Evolutionary conservation across 257 asterid genomes (phyloP), one percentile per base, ranked within the genome.

Genomic region (Solanum gracilifrons): DNA sequence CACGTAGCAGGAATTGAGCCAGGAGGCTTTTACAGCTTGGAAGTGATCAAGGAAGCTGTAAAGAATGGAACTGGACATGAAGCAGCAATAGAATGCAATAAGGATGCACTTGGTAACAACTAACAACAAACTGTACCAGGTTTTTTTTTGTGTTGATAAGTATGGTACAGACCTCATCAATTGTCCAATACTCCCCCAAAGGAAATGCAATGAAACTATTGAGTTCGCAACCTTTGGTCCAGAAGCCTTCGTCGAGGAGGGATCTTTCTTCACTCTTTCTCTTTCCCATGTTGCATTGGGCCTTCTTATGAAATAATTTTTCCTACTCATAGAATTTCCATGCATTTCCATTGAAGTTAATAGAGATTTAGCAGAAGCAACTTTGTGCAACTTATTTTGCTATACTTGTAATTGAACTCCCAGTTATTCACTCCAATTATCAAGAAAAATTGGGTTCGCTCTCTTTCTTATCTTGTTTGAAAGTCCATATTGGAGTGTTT

Each of bases 71-170:
- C 82, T 3, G 89, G 90, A 1, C 58, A 27, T 27, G n/a, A 11
- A 20, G 89, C 90, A 4, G 62, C 87, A 18, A 62, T 92, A 74
- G 75, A 92, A 69, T 90, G 92, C 92, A 92, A 90, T 32, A 23
- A 6, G 8, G 92, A 92, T 58, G 35, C 85, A 55, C 85, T 87
- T 5, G 85, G 91, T 9, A 89, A 87, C 71, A 46, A 15, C 85
- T 9, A 89, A 87, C 76, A 46, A 15, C 85, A 86, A 88, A 75
- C 69, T 90, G 4, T 87, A 74, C 79, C 91, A 92, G 68, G 74
- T 92, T 43, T 88, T 88, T 80, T 43, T 88, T 8, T 90, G 93
- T 37, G 89, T 87, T 35, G 89, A 90, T 69, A 39, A 72, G 9
- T 83, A 89, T 82, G 92, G 87, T 23, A 77, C 86, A 5, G 68